Base-by-base conservation (phyloP, 345 rosid genomes). In the Tarenaya hassleriana region DNA sequence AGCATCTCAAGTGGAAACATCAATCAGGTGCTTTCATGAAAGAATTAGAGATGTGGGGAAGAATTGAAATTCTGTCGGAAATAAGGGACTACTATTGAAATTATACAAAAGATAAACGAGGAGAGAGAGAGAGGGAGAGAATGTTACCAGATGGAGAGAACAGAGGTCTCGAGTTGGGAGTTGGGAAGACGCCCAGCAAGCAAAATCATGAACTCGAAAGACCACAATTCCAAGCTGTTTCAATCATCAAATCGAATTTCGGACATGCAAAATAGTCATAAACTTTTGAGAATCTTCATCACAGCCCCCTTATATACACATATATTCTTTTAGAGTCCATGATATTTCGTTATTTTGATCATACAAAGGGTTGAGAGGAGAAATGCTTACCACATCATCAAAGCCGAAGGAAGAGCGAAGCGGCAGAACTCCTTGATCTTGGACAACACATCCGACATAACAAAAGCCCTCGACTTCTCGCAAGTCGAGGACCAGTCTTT, bases 331-430 rank as follows among this genome's bases (percentile, higher is more conserved):
- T 16, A 48, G n/a, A n/a, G n/a, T n/a, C n/a, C n/a, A n/a, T n/a
- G n/a, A n/a, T n/a, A n/a, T n/a, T n/a, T n/a, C n/a, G n/a, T n/a
- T n/a, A n/a, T n/a, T n/a, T n/a, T n/a, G 17, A 0, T 3, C 17
- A 4, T 17, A 52, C 12, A 4, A 15, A 5, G 47, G 17, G 4
- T 18, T 32, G 7, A 7, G 29, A 7, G 47, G 7, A 37, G 49
- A 24, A 40, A 34, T 42, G 34, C 19, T 46, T 76, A 76, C 81
- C 78, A 73, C 14, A 64, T 16, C 81, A 76, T 76, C 1, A 70
- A 8, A 17, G 58, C 65, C 39, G 81, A 67, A n/a, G 81, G 74
- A 12, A 73, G 11, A 0, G 45, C 64, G 6, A 45, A 65, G 47
- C 40, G 8, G 8, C 50, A 16, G 21, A 70, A 65, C 10, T 60